These are phyloP conservation scores for Myriosclerotinia scirpicola DNA, from an alignment of 2,329 filamentous ascomycete species.

Conservation along the genomic window DNA sequence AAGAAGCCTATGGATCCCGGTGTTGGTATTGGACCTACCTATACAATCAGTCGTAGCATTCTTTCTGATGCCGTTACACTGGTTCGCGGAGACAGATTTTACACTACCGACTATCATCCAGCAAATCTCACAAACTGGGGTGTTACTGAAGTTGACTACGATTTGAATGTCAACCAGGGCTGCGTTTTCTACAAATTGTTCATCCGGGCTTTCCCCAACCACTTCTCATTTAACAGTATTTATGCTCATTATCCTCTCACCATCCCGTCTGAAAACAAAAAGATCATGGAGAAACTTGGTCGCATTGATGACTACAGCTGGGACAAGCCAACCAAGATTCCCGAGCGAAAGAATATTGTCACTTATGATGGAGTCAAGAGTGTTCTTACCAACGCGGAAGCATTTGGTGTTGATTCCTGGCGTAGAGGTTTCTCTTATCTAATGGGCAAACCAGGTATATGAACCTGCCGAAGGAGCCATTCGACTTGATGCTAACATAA, in stretches of 20 bases:
- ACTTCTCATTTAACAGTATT: slow-evolving; percentile 77
- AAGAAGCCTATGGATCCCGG: slow-evolving; percentile 52
- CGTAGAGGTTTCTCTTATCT: slow-evolving; percentile 21
- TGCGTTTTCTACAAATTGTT: slow-evolving; percentile 84
- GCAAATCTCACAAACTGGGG: slow-evolving; percentile 79
- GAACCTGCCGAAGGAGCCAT: not conserved
- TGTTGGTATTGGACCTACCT: slow-evolving; percentile 51
- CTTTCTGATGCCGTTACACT: slow-evolving; percentile 59
- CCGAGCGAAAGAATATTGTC: slow-evolving; percentile 22
- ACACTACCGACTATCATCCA: slow-evolving; percentile 51
- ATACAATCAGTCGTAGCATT: slow-evolving; percentile 54
- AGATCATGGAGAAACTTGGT: slow-evolving; percentile 64
- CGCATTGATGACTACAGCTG: slow-evolving; percentile 29
- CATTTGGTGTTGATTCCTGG: slow-evolving; percentile 38
- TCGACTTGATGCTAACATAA: not conserved
- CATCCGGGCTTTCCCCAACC: slow-evolving; percentile 72
- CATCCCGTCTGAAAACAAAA: slow-evolving; percentile 67
- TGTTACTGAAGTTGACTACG: slow-evolving; percentile 69
- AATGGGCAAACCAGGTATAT: slow-evolving; percentile 26
- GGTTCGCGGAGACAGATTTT: slow-evolving; percentile 57
- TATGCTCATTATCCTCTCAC: slow-evolving; percentile 66
- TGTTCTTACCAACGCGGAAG: slow-evolving; percentile 36
- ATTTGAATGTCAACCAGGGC: slow-evolving; percentile 56
- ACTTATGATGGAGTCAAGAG: slow-evolving; percentile 32
- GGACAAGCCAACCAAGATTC: slow-evolving; percentile 28